These are phyloP conservation scores for Trichoderma sp. DNA, from an alignment of 2,329 filamentous ascomycete species.

Conservation along the genomic window DNA sequence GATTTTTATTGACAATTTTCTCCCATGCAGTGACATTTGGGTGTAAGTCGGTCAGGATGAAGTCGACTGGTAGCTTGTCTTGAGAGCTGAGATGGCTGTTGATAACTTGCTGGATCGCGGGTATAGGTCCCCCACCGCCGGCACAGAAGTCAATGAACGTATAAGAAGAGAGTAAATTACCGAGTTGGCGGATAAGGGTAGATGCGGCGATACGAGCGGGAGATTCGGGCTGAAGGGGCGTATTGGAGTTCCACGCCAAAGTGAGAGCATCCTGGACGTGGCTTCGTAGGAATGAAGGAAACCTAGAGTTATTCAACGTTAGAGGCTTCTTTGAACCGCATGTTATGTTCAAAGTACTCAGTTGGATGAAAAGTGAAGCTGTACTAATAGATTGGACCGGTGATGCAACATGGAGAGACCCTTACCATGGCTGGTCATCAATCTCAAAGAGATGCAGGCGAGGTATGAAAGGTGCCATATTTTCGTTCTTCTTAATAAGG, in stretches of 20 bases:
- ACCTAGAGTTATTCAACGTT: conserved; percentile 28
- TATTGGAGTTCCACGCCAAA: conserved; percentile 52
- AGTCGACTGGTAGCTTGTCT: conserved; percentile 42
- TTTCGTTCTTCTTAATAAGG: neutral
- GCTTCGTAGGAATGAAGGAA: conserved; percentile 61
- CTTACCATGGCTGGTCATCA: conserved; percentile 63
- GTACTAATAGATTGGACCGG: neutral
- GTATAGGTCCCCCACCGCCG: conserved; percentile 69
- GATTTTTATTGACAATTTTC: conserved; percentile 47
- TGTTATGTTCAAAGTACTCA: neutral
- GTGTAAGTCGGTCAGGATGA: conserved; percentile 65
- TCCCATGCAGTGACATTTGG: conserved; percentile 62
- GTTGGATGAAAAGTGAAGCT: neutral
- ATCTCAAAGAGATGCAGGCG: conserved; percentile 66
- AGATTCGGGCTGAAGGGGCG: conserved; percentile 57
- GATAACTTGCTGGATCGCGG: conserved; percentile 57
- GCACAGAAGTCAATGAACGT: conserved; percentile 74
- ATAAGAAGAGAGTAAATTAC: conserved; percentile 47
- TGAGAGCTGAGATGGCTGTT: conserved; percentile 44
- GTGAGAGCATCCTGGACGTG: conserved; percentile 64
- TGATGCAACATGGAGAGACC: neutral
- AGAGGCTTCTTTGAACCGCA: neutral
- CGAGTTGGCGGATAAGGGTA: conserved; percentile 52
- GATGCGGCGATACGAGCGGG: conserved; percentile 60
- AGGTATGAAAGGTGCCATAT: conserved; percentile 51